Percentiles rank a stretch among this genome's conserved stretches.
Conservation (phyloP, 345 rosid species). For the Atalantia buxifolia region DNA sequence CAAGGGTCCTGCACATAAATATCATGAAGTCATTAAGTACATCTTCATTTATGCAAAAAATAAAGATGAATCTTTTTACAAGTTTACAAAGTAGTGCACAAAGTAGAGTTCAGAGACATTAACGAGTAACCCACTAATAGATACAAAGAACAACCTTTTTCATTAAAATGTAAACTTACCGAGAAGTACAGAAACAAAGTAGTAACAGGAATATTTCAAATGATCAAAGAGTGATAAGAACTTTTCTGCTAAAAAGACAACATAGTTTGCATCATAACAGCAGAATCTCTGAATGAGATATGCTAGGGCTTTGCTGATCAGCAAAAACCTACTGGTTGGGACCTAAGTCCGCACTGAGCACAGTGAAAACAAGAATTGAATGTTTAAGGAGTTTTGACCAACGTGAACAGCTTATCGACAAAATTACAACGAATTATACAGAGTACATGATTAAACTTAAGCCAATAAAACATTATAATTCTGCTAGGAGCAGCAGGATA, state of each 20-base stretch:
- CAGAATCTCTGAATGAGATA: neutral
- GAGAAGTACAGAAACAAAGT: neutral
- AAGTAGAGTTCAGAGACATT: neutral
- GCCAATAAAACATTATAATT: neutral
- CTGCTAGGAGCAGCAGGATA: neutral
- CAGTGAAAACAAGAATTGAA: neutral
- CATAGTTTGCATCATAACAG: neutral
- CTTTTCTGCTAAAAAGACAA: neutral
- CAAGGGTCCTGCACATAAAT: slow-evolving; percentile 85
- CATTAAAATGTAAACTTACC: neutral
- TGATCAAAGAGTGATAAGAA: neutral
- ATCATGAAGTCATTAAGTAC: neutral
- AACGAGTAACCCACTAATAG: neutral
- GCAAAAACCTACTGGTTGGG: neutral
- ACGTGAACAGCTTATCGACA: neutral
- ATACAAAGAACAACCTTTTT: neutral
- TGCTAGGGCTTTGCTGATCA: neutral
- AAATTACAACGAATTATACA: neutral
- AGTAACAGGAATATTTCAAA: neutral
- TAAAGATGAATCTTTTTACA: neutral
- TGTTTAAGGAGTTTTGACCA: neutral
- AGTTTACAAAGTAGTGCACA: neutral
- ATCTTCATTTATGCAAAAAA: neutral
- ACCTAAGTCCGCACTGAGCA: neutral
- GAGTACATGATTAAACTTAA: neutral